Conservation (phyloP, 257 asterid species). For the Fraxinus pennsylvanica region DNA sequence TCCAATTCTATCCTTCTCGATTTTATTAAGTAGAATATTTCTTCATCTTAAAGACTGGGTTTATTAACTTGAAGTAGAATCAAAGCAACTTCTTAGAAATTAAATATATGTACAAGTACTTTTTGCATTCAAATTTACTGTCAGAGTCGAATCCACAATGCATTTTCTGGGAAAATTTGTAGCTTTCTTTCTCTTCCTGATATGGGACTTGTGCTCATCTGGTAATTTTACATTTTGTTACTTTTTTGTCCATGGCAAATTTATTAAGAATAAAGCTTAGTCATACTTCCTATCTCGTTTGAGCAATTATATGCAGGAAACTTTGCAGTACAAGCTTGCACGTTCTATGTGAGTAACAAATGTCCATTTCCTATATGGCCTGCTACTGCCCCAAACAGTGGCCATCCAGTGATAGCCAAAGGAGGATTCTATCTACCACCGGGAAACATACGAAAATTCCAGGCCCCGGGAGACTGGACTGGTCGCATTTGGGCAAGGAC, state of each 20-base stretch:
- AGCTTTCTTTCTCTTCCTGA: conserved; percentile 27
- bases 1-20: neutral
- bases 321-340: conserved; percentile 43
- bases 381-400: conserved; percentile 68
- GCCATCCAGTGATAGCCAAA: conserved; percentile 61
- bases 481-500: conserved; percentile 96
- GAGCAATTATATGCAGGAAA: conserved; percentile 35
- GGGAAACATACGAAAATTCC: conserved; percentile 31
- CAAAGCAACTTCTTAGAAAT: conserved; percentile 39
- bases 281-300: neutral
- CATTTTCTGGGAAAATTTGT: conserved; percentile 20
- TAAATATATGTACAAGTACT: neutral
- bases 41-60: conserved; percentile 43
- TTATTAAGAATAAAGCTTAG: neutral
- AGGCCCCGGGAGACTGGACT: conserved; percentile 60
- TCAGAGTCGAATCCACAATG: conserved; percentile 32
- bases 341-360: conserved; percentile 62
- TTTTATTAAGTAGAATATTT: conserved; percentile 8
- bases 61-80: conserved; percentile 60
- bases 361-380: conserved; percentile 91
- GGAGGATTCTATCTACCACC: conserved; percentile 78
- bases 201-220: conserved; percentile 35
- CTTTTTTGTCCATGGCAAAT: neutral
- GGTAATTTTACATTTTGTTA: conserved; percentile 32
- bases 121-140: neutral